Evolutionary conservation across 768 basidiomycete genomes (phyloP), one percentile per base, ranked within the genome.

Genomic region (Obba rivulosa): DNA sequence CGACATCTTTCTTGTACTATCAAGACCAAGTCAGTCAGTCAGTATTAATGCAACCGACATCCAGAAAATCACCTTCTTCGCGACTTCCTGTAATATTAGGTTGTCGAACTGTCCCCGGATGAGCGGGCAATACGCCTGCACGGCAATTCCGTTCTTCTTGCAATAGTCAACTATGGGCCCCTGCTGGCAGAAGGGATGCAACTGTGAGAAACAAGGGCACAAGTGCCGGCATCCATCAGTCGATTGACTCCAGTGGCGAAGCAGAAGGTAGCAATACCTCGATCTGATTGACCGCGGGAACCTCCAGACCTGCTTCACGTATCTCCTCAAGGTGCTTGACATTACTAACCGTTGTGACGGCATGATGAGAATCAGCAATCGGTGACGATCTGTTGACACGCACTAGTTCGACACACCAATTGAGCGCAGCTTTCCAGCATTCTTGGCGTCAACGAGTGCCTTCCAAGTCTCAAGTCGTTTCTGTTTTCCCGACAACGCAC

Each of bases 381-480:
- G 5, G 13, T n/a, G 13, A 5, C 28, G 7, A 31, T 31, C 28
- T 31, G 13, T 31, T 13, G 13, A 31, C 13, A 56, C 84, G 41
- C 56, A 88, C 87, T 81, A 92, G 66, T 92, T 92, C 1, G 87
- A 90, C 7, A 92, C 89, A 2, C 89, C 89, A n/a, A 88, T 77
- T 4, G 74, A 73, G 52, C 77, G 74, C 43, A 90, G 75, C 57
- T 86, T 87, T 3, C 89, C 87, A 3, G 66, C 75, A 23, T 68
- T 59, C 53, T 77, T 76, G n/a, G 77, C 76, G 31, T 83, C 80
- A 4, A 81, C 62, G 10, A 92, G 70, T 7, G 85, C 87, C 42
- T 73, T 79, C 69, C 85, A 92, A 0, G 86, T 83, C 18, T 70
- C 77, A n/a, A 91, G 67, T 17, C 90, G 82, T 23, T 69, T 70